Conservation (phyloP, 768 basidiomycete genomes). For the Panaeolus cyanescens region DNA sequence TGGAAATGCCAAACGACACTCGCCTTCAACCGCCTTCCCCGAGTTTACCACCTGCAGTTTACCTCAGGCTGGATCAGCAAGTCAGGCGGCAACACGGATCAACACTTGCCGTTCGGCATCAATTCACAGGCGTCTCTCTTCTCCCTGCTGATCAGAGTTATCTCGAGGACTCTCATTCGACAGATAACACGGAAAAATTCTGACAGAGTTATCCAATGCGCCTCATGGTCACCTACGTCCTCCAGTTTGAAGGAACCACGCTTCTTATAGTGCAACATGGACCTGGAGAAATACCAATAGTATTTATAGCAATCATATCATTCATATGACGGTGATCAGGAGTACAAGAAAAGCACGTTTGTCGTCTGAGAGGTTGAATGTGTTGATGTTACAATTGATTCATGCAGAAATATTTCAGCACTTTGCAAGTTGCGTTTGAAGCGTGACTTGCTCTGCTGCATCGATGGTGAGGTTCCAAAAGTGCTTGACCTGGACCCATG, state of each 20-base stretch:
- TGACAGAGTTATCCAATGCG: background rate
- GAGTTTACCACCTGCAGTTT: background rate
- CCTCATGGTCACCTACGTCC: background rate
- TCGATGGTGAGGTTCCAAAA: slow-evolving; percentile 51
- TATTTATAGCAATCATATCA: background rate
- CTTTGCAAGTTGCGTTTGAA: slow-evolving; percentile 36
- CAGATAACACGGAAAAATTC: background rate
- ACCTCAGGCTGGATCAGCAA: background rate
- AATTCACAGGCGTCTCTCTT: background rate
- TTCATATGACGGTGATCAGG: too few relatives aligned
- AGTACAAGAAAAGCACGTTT: background rate
- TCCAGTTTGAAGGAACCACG: background rate
- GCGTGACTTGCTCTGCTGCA: slow-evolving; percentile 49
- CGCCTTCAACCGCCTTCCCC: background rate
- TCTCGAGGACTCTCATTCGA: background rate
- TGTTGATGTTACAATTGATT: background rate
- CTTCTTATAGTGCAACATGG: background rate
- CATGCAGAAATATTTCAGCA: slow-evolving; percentile 27
- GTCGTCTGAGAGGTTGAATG: background rate
- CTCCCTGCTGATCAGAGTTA: background rate
- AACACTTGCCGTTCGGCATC: background rate
- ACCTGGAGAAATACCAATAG: background rate
- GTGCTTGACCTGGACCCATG: slow-evolving; percentile 56
- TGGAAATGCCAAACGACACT: background rate
- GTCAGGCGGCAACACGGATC: slow-evolving; percentile 1